Conservation (phyloP, 2,329 filamentous ascomycete genomes). For the Diplodia scrobiculata region DNA sequence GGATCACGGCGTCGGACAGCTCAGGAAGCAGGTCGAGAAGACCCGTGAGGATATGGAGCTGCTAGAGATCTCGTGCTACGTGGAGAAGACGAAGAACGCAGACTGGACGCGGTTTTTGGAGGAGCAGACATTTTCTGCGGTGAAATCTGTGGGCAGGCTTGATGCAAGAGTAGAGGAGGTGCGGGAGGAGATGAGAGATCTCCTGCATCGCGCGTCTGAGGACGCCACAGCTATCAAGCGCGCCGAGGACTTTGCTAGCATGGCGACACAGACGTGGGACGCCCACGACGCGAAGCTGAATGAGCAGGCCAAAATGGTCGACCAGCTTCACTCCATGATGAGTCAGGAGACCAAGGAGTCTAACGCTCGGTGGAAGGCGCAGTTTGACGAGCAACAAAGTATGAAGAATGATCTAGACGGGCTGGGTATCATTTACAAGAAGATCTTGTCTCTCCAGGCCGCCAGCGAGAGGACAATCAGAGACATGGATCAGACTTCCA, state of each 20-base stretch:
- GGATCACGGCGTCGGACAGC: too few species aligned
- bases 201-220: too few species aligned
- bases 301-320: background rate
- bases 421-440: background rate
- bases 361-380: too few species aligned
- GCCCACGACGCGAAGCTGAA: background rate
- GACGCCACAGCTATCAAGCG: too few species aligned
- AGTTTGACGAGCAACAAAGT: background rate
- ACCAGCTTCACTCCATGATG: background rate
- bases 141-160: background rate
- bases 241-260: too few species aligned
- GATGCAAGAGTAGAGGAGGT: background rate
- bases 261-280: background rate
- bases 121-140: background rate
- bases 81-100: background rate
- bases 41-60: too few species aligned
- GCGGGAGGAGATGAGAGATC: background rate
- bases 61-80: background rate
- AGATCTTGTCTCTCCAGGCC: background rate
- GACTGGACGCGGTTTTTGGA: background rate
- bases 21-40: too few species aligned
- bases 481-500: background rate
- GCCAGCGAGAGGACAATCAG: background rate
- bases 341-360: background rate
- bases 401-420: background rate